Base-by-base conservation (phyloP, 140 eudicot genomes). In the Senecio squalidus region DNA sequence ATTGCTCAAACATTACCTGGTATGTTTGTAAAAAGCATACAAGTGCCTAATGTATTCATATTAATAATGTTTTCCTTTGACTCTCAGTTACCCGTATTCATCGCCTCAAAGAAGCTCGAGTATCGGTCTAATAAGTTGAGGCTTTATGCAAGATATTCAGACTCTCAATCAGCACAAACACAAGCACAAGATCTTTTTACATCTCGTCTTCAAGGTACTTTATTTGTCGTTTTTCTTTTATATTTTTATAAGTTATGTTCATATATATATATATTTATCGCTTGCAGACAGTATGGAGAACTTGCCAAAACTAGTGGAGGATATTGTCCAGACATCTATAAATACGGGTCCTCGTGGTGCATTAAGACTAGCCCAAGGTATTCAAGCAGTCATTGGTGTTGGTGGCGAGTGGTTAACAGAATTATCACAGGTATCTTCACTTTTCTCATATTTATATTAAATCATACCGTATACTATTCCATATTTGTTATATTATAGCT, bases 271-370 rank as follows among this genome's bases (percentile, higher is more conserved):
- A 2, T 20, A 55, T 4, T 6, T 50, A 59, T 6, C 17, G 27
- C 40, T 47, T 68, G 73, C 84, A 91, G 98, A 86, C 41, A 71
- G 86, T 41, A 30, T 84, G 23, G 79, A 81, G 72, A 83, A 91
- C 44, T 74, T 91, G 65, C 98, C 98, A 14, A 86, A 80, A 58
- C 97, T 90, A 62, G 83, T 90, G 59, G 95, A 90, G 74, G 97
- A 90, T 71, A 82, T 86, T 27, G 70, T 91, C 58, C 96, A 81
- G 72, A 91, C 94, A 26, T 91, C 98, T 28, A 69, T 91, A 17
- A 84, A 71, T 52, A 91, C 98, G 0, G 98, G 98, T 69, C 98
- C 98, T 30, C 96, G 98, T 72, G 98, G 98, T 24, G 86, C 98
- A 18, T 57, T 91, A 23, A 79, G 98, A 55, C 77, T 91, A 39